These are phyloP conservation scores for Mesembryanthemum crystallinum DNA, from an alignment of 148 eudicot genomes.

Conservation along the genomic window DNA sequence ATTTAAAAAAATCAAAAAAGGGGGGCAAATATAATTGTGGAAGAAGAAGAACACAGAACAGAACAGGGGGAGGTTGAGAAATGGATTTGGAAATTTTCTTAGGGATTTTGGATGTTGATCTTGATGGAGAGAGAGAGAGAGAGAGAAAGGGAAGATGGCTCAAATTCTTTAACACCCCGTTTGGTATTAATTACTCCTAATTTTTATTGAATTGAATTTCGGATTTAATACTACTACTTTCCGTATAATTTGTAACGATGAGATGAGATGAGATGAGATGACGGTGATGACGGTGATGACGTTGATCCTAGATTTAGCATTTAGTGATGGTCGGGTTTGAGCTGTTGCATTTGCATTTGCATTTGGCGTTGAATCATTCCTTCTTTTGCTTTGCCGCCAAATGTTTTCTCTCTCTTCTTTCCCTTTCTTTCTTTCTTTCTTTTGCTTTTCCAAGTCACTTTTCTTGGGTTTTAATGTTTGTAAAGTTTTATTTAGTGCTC, in stretches of 20 bases:
- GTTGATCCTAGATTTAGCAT: slow-evolving; percentile 8
- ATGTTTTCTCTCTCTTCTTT: neutral
- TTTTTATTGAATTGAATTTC: too few species aligned
- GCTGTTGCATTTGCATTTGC: slow-evolving; percentile 9
- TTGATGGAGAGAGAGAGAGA: neutral
- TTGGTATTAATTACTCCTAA: too few species aligned
- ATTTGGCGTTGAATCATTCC: too few species aligned
- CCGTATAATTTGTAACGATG: neutral
- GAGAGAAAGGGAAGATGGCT: too few species aligned
- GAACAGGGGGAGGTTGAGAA: neutral
- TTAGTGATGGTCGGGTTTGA: neutral
- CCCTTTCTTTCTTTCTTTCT: too few species aligned
- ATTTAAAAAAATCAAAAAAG: neutral
- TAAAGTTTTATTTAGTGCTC: too few species aligned
- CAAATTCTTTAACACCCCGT: too few species aligned
- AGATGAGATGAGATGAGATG: too few species aligned
- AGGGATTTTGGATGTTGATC: neutral
- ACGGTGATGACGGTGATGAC: too few species aligned
- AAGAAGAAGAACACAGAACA: neutral
- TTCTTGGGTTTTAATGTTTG: too few species aligned
- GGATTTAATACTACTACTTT: too few species aligned
- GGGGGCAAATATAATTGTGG: neutral
- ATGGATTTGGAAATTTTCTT: neutral
- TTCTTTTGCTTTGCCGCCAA: neutral
- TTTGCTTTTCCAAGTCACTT: too few species aligned